Evolutionary conservation across 2,329 filamentous ascomycete genomes (phyloP), one percentile per base, ranked within the genome.

Genomic region (Penicillium polonicum): DNA sequence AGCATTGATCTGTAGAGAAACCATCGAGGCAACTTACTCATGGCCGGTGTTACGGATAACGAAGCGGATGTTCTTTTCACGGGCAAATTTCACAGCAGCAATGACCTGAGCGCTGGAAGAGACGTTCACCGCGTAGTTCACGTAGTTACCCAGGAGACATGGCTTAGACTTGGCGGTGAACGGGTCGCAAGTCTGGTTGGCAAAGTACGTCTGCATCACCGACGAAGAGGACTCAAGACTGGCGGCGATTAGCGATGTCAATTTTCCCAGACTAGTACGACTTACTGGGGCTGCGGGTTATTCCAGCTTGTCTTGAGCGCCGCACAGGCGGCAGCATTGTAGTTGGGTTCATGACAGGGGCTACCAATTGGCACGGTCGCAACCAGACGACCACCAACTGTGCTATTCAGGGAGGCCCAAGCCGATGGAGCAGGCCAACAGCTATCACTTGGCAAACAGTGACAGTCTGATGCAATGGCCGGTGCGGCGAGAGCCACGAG

Each of bases 11-110:
- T 10, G 7, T 2, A 29, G n/a, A 33, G 10, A 35, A 6, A 29
- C 9, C 1, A 8, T 12, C 5, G 7, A 19, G 25, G 4, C 7
- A 4, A 66, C 63, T 66, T 56, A 66, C 69, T 78, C 74, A 65
- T 80, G 77, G 5, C 76, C 76, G 5, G 74, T 78, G 62, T 76
- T 77, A 9, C 72, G 68, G 21, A 78, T 71, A 3, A 84, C 74
- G 3, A 86, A 70, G 2, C 83, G 78, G 38, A 85, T 70, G 64
- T 83, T 83, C 64, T 81, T 71, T 4, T 76, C 60, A 9, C 70
- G 69, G 3, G 81, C 82, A 60, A 84, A 82, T 7, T 70, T 65
- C 9, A 74, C 46, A 5, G 69, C 67, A 4, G 65, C 61, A 49
- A 68, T 52, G n/a, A 74, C 64, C 39, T 75, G 66, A 5, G 60